phyloP scores from a whole-genome alignment of 805 yeast species.

The Candida jianshihensis region DNA sequence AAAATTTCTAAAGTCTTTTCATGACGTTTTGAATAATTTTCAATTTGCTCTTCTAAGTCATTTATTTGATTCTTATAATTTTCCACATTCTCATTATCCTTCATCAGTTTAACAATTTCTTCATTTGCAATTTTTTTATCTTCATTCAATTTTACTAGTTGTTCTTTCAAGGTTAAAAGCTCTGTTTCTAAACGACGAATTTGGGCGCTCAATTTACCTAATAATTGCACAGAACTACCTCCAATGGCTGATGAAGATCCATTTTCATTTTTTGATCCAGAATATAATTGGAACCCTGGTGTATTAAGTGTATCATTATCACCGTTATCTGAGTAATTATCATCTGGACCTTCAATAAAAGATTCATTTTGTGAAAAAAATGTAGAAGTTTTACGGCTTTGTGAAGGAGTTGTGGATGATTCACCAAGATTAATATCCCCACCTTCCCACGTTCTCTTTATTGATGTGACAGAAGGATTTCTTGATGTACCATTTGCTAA shows the following conservation, averaged over 20 bases:
- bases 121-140: constrained; percentile 64
- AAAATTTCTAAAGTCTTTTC: constrained; percentile 59
- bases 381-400: constrained; percentile 19
- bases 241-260: constrained; percentile 13
- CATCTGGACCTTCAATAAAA: constrained; percentile 8
- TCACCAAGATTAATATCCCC: constrained; percentile 37
- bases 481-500: constrained; percentile 7
- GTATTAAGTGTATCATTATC: constrained; percentile 11
- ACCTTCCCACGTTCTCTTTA: constrained; percentile 21
- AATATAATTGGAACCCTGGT: constrained; percentile 14
- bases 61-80: constrained; percentile 29
- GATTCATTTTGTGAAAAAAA: constrained; percentile 6
- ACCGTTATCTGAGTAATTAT: constrained; percentile 9
- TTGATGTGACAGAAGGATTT: constrained; percentile 13
- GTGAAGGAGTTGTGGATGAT: constrained; percentile 40
- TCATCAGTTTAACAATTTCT: constrained; percentile 56
- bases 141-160: constrained; percentile 40
- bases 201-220: constrained; percentile 68
- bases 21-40: constrained; percentile 26
- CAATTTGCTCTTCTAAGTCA: constrained; percentile 30
- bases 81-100: constrained; percentile 42
- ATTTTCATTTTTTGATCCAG: constrained; percentile 9
- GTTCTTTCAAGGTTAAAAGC: constrained; percentile 55
- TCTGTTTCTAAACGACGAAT: constrained; percentile 80
- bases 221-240: constrained; percentile 48